These are phyloP conservation scores for Leishmania braziliensis DNA, from an alignment of 208 protist genomes.

Conservation along the genomic window DNA sequence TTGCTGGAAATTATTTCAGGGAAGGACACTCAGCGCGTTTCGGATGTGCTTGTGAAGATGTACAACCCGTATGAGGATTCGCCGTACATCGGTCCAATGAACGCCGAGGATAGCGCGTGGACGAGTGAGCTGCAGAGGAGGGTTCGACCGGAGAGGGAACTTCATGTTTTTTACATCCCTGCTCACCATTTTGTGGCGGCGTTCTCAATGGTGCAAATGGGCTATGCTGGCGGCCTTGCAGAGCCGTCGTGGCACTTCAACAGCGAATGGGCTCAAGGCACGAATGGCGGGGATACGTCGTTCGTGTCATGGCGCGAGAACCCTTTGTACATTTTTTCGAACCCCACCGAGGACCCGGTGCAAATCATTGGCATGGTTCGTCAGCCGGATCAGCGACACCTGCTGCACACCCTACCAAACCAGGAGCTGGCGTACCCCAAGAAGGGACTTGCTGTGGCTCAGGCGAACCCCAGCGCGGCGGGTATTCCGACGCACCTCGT, in stretches of 20 bases:
- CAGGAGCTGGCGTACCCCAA: conserved; percentile 40
- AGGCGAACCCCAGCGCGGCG: conserved; percentile 12
- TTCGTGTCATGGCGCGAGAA: conserved; percentile 63
- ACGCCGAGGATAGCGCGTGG: conserved; percentile 45
- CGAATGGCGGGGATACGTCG: conserved; percentile 57
- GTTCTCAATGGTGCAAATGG: conserved; percentile 48
- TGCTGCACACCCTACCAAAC: conserved; percentile 41
- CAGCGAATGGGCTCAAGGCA: conserved; percentile 53
- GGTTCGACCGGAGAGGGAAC: conserved; percentile 35
- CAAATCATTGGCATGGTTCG: conserved; percentile 54
- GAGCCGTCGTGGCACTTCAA: conserved; percentile 56
- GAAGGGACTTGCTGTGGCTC: conserved; percentile 43
- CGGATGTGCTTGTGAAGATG: conserved; percentile 44
- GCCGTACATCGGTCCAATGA: conserved; percentile 49
- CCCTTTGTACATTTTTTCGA: conserved; percentile 51
- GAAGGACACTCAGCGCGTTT: conserved; percentile 21
- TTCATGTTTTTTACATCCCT: conserved; percentile 40
- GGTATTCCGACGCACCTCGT: conserved; percentile 55
- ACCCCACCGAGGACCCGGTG: conserved; percentile 31
- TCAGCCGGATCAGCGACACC: conserved; percentile 58
- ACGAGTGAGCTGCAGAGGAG: conserved; percentile 33
- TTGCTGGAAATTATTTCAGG: conserved; percentile 44
- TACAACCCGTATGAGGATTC: conserved; percentile 58
- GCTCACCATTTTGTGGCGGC: conserved; percentile 29
- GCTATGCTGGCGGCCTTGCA: conserved; percentile 35